Evolutionary conservation across 768 basidiomycete species (phyloP).

Genomic region (Lanmaoa rubissima): DNA sequence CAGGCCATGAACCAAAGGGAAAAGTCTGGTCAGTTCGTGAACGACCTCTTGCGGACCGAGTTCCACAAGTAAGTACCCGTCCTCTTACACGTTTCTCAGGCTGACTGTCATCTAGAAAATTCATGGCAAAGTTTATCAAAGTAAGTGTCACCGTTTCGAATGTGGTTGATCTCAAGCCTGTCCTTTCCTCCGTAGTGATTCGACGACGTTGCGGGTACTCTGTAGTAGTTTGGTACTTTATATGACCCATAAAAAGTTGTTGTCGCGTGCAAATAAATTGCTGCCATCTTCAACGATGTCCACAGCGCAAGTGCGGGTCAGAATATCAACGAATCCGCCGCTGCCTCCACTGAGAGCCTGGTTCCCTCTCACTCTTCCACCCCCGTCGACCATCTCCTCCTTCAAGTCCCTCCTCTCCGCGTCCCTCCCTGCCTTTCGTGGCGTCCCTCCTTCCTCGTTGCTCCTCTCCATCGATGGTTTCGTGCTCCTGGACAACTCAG

Average conservation of each 20-base stretch:
- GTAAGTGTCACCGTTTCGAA: constrained; percentile 32
- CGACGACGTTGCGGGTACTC: background rate
- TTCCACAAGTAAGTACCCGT: constrained; percentile 75
- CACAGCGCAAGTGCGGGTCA: constrained; percentile 41
- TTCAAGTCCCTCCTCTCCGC: constrained; percentile 24
- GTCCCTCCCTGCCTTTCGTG: constrained; percentile 11
- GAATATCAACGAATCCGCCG: constrained; percentile 46
- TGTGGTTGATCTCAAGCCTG: background rate
- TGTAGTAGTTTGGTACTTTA: background rate
- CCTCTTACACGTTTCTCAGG: constrained; percentile 1
- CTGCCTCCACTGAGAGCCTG: constrained; percentile 52
- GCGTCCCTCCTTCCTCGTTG: background rate
- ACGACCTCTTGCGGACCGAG: constrained; percentile 90
- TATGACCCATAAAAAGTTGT: background rate
- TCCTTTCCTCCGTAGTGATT: constrained; percentile 5
- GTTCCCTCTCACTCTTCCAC: constrained; percentile 37
- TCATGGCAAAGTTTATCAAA: constrained; percentile 92
- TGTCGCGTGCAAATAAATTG: background rate
- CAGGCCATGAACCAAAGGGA: constrained; percentile 75
- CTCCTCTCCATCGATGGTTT: constrained; percentile 29
- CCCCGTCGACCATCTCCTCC: constrained; percentile 2
- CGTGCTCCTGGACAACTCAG: constrained; percentile 27
- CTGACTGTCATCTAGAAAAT: constrained; percentile 56
- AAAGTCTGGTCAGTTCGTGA: constrained; percentile 82
- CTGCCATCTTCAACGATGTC: background rate